Evolutionary conservation across 1,284 basidiomycete genomes (phyloP).

Genomic region (Pterulicium gracile): DNA sequence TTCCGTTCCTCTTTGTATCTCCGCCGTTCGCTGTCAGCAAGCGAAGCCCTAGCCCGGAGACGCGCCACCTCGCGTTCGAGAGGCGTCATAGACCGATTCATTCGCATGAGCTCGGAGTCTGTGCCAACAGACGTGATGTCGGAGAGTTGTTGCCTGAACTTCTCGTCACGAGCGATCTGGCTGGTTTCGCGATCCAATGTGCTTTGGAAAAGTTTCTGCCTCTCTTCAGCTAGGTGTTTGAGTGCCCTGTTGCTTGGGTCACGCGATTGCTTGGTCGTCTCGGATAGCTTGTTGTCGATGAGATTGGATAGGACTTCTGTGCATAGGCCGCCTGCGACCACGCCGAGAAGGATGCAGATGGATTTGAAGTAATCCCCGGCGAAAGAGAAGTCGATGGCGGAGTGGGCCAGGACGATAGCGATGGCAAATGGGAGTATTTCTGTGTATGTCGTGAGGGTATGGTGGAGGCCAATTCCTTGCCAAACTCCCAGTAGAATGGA

Average conservation of each 20-base stretch:
- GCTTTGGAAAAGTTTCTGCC: background rate
- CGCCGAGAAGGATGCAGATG: constrained; percentile 47
- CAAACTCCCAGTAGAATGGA: constrained; percentile 58
- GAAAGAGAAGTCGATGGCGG: constrained; percentile 46
- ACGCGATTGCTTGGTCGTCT: constrained; percentile 15
- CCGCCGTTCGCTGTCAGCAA: constrained; percentile 71
- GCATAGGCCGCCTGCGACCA: constrained; percentile 50
- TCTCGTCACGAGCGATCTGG: constrained; percentile 1
- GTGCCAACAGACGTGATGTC: constrained; percentile 52
- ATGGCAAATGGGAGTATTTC: constrained; percentile 44
- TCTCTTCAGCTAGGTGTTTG: background rate
- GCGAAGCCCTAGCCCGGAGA: constrained; percentile 60
- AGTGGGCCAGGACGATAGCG: constrained; percentile 45
- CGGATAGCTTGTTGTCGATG: constrained; percentile 31
- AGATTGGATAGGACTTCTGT: constrained; percentile 57
- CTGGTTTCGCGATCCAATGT: constrained; percentile 2
- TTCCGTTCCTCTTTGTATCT: constrained; percentile 75
- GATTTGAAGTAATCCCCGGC: constrained; percentile 39
- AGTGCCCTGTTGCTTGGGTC: constrained; percentile 9
- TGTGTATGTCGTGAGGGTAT: constrained; percentile 42
- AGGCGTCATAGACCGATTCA: constrained; percentile 46
- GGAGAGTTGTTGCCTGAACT: constrained; percentile 18
- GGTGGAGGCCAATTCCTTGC: constrained; percentile 66
- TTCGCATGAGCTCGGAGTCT: constrained; percentile 47
- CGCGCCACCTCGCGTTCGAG: constrained; percentile 60